phyloP scores from a whole-genome alignment of 2,329 filamentous ascomycete species.

The Emergomyces pasteurianus region DNA sequence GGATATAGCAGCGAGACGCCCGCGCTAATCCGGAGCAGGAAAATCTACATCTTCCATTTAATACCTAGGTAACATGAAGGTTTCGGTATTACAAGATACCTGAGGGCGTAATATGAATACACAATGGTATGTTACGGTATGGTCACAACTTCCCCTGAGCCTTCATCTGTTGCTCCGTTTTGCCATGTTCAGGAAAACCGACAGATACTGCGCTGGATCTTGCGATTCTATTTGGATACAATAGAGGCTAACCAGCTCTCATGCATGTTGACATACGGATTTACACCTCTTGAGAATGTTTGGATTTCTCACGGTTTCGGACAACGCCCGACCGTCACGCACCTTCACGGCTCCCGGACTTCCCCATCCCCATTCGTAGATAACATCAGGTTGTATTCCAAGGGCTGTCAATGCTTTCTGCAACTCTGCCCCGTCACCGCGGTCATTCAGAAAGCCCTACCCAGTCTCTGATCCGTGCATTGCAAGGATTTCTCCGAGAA shows the following conservation, averaged over 20 bases:
- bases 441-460: neutral
- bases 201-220: neutral
- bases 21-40: too few relatives aligned
- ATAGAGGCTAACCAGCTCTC: too few relatives aligned
- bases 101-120: neutral
- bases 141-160: neutral
- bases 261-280: neutral
- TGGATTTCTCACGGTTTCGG: too few relatives aligned
- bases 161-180: neutral
- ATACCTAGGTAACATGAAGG: neutral
- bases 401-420: neutral
- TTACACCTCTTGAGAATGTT: neutral
- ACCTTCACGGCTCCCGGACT: too few relatives aligned
- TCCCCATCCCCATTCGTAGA: too few relatives aligned
- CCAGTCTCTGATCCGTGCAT: neutral
- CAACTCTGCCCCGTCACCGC: neutral
- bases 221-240: neutral
- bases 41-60: too few relatives aligned
- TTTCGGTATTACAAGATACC: neutral
- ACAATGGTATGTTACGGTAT: neutral
- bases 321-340: neutral
- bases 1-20: too few relatives aligned
- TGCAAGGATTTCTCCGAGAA: neutral
- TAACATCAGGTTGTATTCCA: too few relatives aligned
- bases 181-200: neutral